Base-by-base conservation (phyloP, 2,329 filamentous ascomycete genomes). In the Paraphoma sp. region DNA sequence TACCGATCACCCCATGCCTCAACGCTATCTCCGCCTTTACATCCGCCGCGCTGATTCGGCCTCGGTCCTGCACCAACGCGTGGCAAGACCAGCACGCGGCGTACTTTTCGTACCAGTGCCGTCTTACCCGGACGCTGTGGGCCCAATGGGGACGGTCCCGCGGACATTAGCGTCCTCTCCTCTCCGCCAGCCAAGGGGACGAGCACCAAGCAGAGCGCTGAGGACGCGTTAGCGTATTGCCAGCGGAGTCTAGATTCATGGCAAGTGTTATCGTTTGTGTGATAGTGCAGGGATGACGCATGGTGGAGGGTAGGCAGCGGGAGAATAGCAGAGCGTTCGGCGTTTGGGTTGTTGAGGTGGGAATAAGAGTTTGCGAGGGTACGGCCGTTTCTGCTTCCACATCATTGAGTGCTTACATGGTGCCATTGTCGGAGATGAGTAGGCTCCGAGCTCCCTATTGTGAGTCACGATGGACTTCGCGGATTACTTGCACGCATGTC, bases 211-310 rank as follows among this genome's bases (percentile, higher is more conserved):
- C 49, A 50, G 48, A 40, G 30, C 51, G 50, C 50, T 46, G 48
- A 48, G 57, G 36, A 38, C 56, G 48, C 31, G 30, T 33, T 46
- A 50, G 50, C 38, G 31, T 46, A 50, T 42, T 53, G 55, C 45
- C 53, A 52, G 64, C 63, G 57, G 62, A 63, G 63, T 64, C 66
- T 63, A 66, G 66, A 67, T 52, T 54, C 48, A 33, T 18, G 17
- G 38, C 9, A 50, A 23, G 48, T 49, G 29, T 56, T 46, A 59
- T 55, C 59, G 57, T 60, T 48, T 10, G 45, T 56, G 61, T 54
- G 36, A 54, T 57, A 41, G 45, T 48, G 14, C 56, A 57, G 36
- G 54, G 53, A 53, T 60, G 51, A 57, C 51, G 60, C 57, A 59
- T 57, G 56, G 56, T 62, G 57, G 56, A 61, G 57, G 58, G 57